Percentiles rank a stretch among this genome's conserved stretches.
Evolutionary conservation across 2,329 filamentous ascomycete species (phyloP).

Genomic region (Myriangium duriaei): DNA sequence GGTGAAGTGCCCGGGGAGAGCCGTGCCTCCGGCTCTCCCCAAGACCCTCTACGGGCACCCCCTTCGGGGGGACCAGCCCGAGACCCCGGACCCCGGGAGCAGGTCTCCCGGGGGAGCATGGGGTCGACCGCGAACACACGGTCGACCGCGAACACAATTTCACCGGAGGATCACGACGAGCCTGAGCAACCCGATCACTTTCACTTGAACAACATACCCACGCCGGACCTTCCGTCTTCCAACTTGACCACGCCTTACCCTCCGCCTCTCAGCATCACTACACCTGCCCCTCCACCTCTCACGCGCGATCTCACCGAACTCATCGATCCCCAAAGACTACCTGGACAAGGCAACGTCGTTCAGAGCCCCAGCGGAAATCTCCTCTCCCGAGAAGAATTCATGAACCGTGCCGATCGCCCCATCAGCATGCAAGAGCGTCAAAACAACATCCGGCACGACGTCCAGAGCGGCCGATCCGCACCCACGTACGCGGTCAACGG

Average conservation of each 20-base stretch:
- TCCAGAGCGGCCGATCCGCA: constrained; percentile 1
- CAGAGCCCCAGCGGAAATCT: constrained; percentile 22
- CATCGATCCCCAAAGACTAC: constrained; percentile 18
- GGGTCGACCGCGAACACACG: too few species aligned
- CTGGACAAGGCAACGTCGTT: constrained; percentile 13
- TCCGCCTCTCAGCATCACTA: background rate
- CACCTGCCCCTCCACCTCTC: constrained; percentile 5
- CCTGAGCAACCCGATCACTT: too few species aligned
- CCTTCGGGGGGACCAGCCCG: too few species aligned
- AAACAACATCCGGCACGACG: constrained; percentile 18
- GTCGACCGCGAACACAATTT: too few species aligned
- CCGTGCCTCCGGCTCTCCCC: too few species aligned
- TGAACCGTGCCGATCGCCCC: constrained; percentile 19
- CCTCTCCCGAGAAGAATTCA: constrained; percentile 16
- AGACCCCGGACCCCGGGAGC: too few species aligned
- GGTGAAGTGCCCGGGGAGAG: too few species aligned
- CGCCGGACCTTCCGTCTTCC: too few species aligned
- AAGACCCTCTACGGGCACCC: too few species aligned
- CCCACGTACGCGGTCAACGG: constrained; percentile 4
- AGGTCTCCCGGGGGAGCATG: too few species aligned
- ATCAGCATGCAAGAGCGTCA: constrained; percentile 25
- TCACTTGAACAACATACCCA: background rate
- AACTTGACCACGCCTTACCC: too few species aligned
- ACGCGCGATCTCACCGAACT: constrained; percentile 18
- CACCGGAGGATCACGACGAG: too few species aligned